Conservation (phyloP, 2,329 filamentous ascomycete species). For the Xylariaceae sp. region DNA sequence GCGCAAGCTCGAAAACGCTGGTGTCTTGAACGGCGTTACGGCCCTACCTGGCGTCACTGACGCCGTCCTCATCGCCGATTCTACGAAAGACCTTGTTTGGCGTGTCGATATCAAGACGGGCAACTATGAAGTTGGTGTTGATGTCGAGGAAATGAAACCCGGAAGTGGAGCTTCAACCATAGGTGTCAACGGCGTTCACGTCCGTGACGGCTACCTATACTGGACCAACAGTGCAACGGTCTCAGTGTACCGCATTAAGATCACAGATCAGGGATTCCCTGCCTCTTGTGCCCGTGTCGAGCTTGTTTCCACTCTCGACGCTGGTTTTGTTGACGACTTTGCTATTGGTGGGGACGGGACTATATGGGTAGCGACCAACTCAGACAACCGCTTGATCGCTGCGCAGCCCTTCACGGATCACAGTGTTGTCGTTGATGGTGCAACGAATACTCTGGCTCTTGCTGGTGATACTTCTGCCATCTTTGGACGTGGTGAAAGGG, state of each 20-base stretch:
- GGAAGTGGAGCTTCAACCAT: neutral
- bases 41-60: neutral
- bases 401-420: conserved; percentile 7
- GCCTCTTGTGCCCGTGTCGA: conserved; percentile 13
- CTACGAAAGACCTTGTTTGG: neutral
- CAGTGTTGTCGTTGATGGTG: conserved; percentile 16
- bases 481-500: conserved; percentile 18
- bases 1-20: neutral
- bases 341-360: conserved; percentile 15
- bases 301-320: conserved; percentile 14
- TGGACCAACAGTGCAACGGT: conserved; percentile 24
- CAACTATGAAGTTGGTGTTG: neutral
- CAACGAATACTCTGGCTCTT: conserved; percentile 11
- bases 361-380: conserved; percentile 20
- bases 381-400: conserved; percentile 18
- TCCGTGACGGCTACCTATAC: conserved; percentile 21
- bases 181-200: neutral
- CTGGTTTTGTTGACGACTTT: conserved; percentile 25
- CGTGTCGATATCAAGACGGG: neutral
- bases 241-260: conserved; percentile 17
- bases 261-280: conserved; percentile 14
- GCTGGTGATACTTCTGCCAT: conserved; percentile 19
- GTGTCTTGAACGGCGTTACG: neutral
- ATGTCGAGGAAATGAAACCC: neutral
- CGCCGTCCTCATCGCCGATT: neutral